phyloP scores from a whole-genome alignment of 75 land plant species.

The Pinus taeda region DNA sequence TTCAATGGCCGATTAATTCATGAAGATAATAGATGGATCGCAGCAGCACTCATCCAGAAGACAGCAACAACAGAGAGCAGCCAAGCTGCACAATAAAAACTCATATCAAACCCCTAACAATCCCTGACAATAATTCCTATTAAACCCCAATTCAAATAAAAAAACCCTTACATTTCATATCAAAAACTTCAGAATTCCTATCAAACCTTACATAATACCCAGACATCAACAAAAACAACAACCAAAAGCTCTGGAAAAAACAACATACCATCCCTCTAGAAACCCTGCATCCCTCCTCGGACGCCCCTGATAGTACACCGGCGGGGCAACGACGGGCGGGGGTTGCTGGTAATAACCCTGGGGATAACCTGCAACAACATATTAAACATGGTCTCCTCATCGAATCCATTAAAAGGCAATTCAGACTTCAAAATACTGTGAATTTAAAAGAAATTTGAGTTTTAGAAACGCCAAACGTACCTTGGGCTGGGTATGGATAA shows the following conservation, averaged over 20 bases:
- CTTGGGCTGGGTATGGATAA: slow-evolving; percentile 56
- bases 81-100: slow-evolving; percentile 23
- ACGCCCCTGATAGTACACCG: slow-evolving; percentile 14
- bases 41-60: slow-evolving; percentile 63
- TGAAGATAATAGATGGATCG: slow-evolving; percentile 47
- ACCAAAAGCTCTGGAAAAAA: neutral
- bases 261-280: slow-evolving; percentile 35
- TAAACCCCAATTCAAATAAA: no score
- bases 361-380: neutral
- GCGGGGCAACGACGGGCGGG: slow-evolving; percentile 34
- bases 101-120: no score
- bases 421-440: no score
- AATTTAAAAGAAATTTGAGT: no score
- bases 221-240: neutral
- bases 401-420: no score
- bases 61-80: slow-evolving; percentile 61
- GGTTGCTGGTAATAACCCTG: slow-evolving; percentile 27
- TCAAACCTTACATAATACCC: neutral
- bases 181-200: no score
- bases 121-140: no score
- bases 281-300: slow-evolving; percentile 14
- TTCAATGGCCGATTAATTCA: neutral
- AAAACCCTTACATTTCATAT: no score
- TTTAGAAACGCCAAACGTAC: slow-evolving; percentile 6
- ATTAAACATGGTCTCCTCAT: no score